phyloP scores from a whole-genome alignment of 257 asterid species.

The Leptodermis oblonga region DNA sequence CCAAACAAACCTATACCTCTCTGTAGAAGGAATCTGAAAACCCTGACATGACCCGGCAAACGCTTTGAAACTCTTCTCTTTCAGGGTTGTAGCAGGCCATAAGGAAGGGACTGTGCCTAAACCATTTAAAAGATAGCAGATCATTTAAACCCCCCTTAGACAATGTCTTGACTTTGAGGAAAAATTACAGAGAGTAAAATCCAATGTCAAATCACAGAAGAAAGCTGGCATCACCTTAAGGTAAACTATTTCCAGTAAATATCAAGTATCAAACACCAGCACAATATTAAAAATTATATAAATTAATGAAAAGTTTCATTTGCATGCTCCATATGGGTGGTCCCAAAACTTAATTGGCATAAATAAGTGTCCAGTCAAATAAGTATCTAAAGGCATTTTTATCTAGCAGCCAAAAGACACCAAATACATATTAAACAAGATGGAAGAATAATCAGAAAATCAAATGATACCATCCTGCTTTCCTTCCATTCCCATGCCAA shows the following conservation, averaged over 20 bases:
- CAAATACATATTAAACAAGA: neutral
- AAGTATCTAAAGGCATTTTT: neutral
- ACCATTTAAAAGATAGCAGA: constrained; percentile 14
- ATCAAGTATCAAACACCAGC: neutral
- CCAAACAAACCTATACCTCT: constrained; percentile 44
- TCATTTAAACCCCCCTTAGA: neutral
- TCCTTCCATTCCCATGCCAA: constrained; percentile 95
- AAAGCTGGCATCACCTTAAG: neutral
- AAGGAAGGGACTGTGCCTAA: constrained; percentile 87
- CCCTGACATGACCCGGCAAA: constrained; percentile 92
- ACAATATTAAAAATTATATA: no score
- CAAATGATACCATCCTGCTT: constrained; percentile 78
- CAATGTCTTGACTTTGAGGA: neutral
- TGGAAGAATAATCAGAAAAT: neutral
- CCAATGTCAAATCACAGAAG: neutral
- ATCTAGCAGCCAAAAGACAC: neutral
- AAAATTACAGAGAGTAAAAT: neutral
- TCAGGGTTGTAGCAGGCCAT: constrained; percentile 92
- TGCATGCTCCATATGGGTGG: neutral
- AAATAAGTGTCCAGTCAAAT: neutral
- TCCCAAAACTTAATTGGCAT: neutral
- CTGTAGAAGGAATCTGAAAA: constrained; percentile 79
- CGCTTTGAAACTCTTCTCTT: constrained; percentile 81
- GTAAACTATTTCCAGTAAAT: no score
- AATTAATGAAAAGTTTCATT: neutral